Evolutionary conservation across 176 grass and related monocot species (phyloP), one percentile per base, ranked within the genome.

Genomic region (Cenchrus purpureus): DNA sequence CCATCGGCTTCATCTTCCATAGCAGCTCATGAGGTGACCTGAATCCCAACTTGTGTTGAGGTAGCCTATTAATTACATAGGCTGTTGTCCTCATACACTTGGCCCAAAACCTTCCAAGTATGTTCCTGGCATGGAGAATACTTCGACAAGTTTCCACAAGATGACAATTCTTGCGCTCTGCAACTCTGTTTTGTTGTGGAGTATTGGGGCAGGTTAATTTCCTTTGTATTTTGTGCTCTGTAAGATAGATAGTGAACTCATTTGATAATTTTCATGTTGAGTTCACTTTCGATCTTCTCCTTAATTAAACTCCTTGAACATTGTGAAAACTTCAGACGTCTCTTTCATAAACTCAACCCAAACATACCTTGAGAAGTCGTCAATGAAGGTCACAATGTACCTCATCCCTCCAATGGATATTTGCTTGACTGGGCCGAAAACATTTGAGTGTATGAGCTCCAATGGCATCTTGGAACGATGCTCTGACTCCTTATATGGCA

Each of bases 331-430:
- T 40, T 4, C 37, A 12, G 3, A 56, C 6, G 6, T 17, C 16
- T 78, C 56, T 28, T 62, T 89, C 20, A 66, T 85, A n/a, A 80
- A 77, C 29, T 54, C 76, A 40, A 90, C 70, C 88, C 44, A 65
- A 0, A 79, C 14, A 0, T 79, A 65, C 7, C 7, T 50, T 5
- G 22, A 79, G 59, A 79, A 79, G 16, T 65, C 76, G 32, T 65
- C 13, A 40, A 40, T 40, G 37, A 40, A 40, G 37, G 37, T 40
- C 37, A 40, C 37, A 2, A 65, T 79, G 13, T 65, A 79, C n/a
- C 22, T 64, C 43, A 79, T 64, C 2, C 42, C 59, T 29, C 58
- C 43, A 29, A 79, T 2, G 10, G 58, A 79, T 64, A 12, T 49
- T 50, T 49, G n/a, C 43, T 79, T 79, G 0, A 46, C 7, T 64